Evolutionary conservation across 192 early-diverging fungal genomes (phyloP).

Genomic region (Diversispora eburnea): DNA sequence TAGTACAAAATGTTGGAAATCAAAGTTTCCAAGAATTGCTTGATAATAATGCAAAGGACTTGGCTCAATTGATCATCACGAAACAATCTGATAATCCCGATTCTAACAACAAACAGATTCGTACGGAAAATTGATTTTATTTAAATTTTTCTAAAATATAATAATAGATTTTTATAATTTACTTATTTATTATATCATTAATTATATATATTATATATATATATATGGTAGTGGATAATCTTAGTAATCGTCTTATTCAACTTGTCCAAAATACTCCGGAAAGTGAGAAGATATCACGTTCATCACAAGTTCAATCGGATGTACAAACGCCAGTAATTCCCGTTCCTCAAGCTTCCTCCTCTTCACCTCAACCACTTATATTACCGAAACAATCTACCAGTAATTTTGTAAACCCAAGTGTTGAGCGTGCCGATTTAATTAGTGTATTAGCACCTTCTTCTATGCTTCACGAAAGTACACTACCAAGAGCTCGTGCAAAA

Average conservation of each 20-base stretch:
- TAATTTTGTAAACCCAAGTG: not conserved
- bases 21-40: conserved; percentile 8
- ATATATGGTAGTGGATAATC: not conserved
- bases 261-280: not conserved
- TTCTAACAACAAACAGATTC: not conserved
- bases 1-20: not conserved
- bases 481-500: not conserved
- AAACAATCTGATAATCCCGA: not conserved
- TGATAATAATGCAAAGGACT: not conserved
- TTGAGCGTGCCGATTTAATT: not conserved
- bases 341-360: not conserved
- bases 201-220: not conserved
- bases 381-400: not conserved
- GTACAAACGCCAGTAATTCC: not conserved
- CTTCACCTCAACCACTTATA: not conserved
- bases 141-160: too few species aligned
- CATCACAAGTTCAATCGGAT: not conserved
- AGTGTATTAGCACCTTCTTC: not conserved
- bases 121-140: not conserved
- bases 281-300: not conserved
- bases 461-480: not conserved
- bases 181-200: not conserved
- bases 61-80: not conserved
- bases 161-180: not conserved
- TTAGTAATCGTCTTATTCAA: not conserved